These are phyloP conservation scores for Peronospora destructor DNA, from an alignment of 352 stramenopile genomes.

Conservation along the genomic window DNA sequence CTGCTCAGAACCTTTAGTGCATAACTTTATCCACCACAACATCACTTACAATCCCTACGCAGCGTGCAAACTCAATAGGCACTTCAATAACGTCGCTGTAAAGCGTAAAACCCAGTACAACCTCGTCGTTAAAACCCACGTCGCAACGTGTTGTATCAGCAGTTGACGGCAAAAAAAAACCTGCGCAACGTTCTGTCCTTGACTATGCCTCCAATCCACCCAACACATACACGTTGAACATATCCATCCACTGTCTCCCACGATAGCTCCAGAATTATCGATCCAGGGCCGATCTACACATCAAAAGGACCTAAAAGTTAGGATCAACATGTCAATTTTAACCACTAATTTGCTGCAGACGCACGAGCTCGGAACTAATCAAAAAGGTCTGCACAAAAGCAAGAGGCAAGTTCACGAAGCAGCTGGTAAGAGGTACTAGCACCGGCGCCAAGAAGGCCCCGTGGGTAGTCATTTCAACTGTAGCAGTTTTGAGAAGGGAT, in stretches of 20 bases:
- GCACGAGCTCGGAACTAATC: constrained; percentile 29
- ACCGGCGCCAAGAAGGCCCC: constrained; percentile 58
- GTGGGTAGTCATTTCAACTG: constrained; percentile 27
- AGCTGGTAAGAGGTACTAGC: constrained; percentile 55
- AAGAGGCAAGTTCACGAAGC: constrained; percentile 66
- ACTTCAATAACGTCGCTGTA: constrained; percentile 79
- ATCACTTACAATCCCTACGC: constrained; percentile 58
- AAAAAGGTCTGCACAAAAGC: constrained; percentile 65
- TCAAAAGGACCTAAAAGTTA: constrained; percentile 3
- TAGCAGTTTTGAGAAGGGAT: constrained; percentile 12
- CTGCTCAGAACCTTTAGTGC: neutral
- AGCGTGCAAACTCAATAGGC: constrained; percentile 72
- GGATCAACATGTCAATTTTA: neutral
- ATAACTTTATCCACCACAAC: neutral
- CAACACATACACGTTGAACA: constrained; percentile 63
- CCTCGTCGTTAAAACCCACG: neutral
- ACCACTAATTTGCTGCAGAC: neutral
- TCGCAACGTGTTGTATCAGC: neutral
- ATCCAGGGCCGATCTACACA: constrained; percentile 28
- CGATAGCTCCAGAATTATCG: constrained; percentile 66
- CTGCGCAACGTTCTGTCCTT: constrained; percentile 43
- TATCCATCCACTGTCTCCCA: constrained; percentile 80
- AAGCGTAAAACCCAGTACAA: neutral
- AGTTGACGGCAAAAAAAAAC: constrained; percentile 17
- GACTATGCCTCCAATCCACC: constrained; percentile 58